Evolutionary conservation across 1,139 yeast genomes (phyloP), one percentile per base, ranked within the genome.

Genomic region (Zygosaccharomyces sapae): DNA sequence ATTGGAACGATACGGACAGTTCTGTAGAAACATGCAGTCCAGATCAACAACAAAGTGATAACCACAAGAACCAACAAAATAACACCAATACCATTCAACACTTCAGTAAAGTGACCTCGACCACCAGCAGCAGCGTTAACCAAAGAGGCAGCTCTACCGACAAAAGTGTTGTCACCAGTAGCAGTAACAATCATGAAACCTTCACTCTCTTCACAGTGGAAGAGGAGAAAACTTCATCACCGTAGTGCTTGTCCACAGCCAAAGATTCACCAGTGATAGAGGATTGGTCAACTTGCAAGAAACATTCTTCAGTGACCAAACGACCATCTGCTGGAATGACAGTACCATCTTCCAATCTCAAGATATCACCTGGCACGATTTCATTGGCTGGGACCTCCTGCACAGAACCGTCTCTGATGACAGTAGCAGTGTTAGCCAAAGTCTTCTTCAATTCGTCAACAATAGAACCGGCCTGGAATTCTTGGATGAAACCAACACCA

Each of bases 241-340:
- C 96, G 69, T 75, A 74, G 70, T 78, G 87, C 79, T 89, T 89
- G 76, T 88, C 96, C 62, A 85, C 96, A 67, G 97, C 96, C 63
- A 90, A 76, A 57, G 97, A 89, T 76, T 90, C 97, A 82, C 97
- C 97, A 67, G 97, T 90, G 68, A 90, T 86, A 66, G 97, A 95
- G 66, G 97, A 89, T 77, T 90, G 97, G 76, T 90, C 97, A 67
- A 89, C 85, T 76, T 89, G 97, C 66, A 89, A 75, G 76, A 85
- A 82, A 70, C 86, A 80, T 67, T 84, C 95, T 71, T 87, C 95
- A 59, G 95, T 79, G 57, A 89, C 87, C 61, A 89, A 74, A 73
- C 95, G 81, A 75, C 96, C 97, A 75, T 90, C 97, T 57, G 97
- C 89, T 68, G 96, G 95, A 65, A 88, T 85, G 66, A 87, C 95